These are phyloP conservation scores for Lichtheimia ornata DNA, from an alignment of 371 early-diverging fungal genomes.

Conservation along the genomic window DNA sequence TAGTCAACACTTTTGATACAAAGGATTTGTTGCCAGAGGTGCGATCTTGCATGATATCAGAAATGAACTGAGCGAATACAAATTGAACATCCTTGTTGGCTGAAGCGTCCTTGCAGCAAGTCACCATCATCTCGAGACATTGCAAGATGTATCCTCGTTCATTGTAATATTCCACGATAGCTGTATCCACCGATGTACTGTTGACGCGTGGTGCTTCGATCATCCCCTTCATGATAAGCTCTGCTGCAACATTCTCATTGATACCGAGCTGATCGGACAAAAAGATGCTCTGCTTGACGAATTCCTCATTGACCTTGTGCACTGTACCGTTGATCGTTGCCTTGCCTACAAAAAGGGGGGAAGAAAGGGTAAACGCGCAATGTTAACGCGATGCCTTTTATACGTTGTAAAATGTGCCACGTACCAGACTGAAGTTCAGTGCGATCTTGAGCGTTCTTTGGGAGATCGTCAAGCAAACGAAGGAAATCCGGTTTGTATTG, in stretches of 20 bases:
- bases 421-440: slow-evolving; percentile 54
- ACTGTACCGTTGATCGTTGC: slow-evolving; percentile 54
- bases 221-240: slow-evolving; percentile 68
- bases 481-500: slow-evolving; percentile 37
- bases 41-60: slow-evolving; percentile 15
- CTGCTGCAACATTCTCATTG: slow-evolving; percentile 78
- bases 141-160: slow-evolving; percentile 70
- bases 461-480: slow-evolving; percentile 47
- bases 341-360: slow-evolving; percentile 23
- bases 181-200: slow-evolving; percentile 51
- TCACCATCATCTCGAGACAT: slow-evolving; percentile 64
- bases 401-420: neutral
- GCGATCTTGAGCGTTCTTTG: slow-evolving; percentile 51
- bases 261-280: slow-evolving; percentile 81
- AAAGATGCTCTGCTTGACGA: slow-evolving; percentile 63
- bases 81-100: slow-evolving; percentile 50
- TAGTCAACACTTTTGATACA: slow-evolving; percentile 43
- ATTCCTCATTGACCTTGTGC: slow-evolving; percentile 69
- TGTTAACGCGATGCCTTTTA: neutral
- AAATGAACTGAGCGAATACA: slow-evolving; percentile 35
- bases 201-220: slow-evolving; percentile 29
- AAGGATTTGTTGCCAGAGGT: slow-evolving; percentile 23
- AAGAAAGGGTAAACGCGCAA: slow-evolving; percentile 1
- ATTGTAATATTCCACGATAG: slow-evolving; percentile 67
- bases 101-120: slow-evolving; percentile 47